Evolutionary conservation across 805 yeast species (phyloP).

Genomic region (Saccharomyces cerevisiae): DNA sequence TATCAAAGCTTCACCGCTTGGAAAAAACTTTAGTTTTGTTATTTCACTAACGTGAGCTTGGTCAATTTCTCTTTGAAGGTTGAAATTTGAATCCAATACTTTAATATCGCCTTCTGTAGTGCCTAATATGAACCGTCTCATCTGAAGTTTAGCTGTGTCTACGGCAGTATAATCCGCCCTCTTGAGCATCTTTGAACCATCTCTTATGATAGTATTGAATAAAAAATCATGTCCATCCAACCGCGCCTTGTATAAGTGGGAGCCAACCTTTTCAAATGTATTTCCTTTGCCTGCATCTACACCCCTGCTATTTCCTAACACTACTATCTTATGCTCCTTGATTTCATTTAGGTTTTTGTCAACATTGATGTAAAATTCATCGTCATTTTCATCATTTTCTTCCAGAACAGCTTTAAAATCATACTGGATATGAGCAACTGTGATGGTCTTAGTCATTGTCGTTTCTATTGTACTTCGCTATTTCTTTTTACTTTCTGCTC

Average conservation of each 20-base stretch:
- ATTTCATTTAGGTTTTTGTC: slow-evolving; percentile 21
- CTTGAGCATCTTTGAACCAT: not conserved
- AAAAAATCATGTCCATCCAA: slow-evolving; percentile 9
- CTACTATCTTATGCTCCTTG: slow-evolving; percentile 26
- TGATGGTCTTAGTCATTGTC: not conserved
- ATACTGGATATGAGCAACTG: slow-evolving; percentile 35
- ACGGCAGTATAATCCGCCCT: slow-evolving; percentile 25
- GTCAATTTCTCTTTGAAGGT: slow-evolving; percentile 7
- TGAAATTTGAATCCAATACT: slow-evolving; percentile 13
- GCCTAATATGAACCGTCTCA: slow-evolving; percentile 28
- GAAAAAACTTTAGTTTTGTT: slow-evolving; percentile 42
- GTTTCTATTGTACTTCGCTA: not conserved
- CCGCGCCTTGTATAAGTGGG: slow-evolving; percentile 9
- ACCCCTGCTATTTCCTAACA: slow-evolving; percentile 11
- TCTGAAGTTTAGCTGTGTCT: slow-evolving; percentile 29
- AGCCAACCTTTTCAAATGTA: slow-evolving; percentile 3
- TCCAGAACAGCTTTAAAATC: slow-evolving; percentile 38
- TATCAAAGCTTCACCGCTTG: slow-evolving; percentile 54
- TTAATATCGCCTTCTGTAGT: slow-evolving; percentile 29
- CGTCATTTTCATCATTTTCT: slow-evolving; percentile 22
- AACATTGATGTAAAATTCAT: slow-evolving; percentile 37
- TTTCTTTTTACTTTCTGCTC: not conserved
- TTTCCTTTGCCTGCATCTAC: slow-evolving; percentile 11
- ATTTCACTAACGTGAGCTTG: slow-evolving; percentile 49
- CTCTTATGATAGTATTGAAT: slow-evolving; percentile 9